Conservation (phyloP, 2,329 filamentous ascomycete species). For the Zopfia rhizophila region DNA sequence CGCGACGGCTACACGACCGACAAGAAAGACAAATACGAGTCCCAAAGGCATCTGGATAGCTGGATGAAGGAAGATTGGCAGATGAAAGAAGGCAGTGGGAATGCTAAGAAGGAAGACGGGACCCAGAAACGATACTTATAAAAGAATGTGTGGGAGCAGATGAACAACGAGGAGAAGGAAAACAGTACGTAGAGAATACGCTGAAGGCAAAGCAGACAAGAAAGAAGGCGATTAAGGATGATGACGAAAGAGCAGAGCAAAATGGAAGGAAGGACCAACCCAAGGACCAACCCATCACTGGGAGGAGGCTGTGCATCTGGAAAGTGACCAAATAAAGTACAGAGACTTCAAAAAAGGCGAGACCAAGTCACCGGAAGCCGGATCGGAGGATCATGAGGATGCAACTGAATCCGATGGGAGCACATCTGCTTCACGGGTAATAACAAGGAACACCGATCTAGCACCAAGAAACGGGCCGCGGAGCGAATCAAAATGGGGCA, state of each 20-base stretch:
- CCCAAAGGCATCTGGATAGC: constrained; percentile 56
- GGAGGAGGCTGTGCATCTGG: constrained; percentile 41
- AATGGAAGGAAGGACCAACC: constrained; percentile 35
- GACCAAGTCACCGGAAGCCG: constrained; percentile 13
- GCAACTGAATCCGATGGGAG: constrained; percentile 18
- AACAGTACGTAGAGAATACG: constrained; percentile 58
- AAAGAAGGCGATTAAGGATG: constrained; percentile 48
- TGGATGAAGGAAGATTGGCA: constrained; percentile 63
- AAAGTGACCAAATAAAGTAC: constrained; percentile 37
- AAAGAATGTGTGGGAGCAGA: constrained; percentile 61
- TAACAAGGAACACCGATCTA: constrained; percentile 16
- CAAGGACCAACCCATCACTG: constrained; percentile 44
- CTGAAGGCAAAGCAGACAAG: constrained; percentile 53
- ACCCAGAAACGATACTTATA: constrained; percentile 58
- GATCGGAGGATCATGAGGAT: constrained; percentile 16
- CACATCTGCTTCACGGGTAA: constrained; percentile 10
- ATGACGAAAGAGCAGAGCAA: constrained; percentile 20
- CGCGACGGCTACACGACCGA: constrained; percentile 59
- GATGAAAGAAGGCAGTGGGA: constrained; percentile 59
- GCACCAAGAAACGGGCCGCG: constrained; percentile 40
- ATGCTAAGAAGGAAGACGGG: constrained; percentile 57
- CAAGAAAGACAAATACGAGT: constrained; percentile 56
- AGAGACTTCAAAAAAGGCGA: constrained; percentile 40
- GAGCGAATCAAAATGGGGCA: constrained; percentile 33
- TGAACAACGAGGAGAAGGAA: constrained; percentile 59